These are phyloP conservation scores for Conidiobolus incongruus DNA, from an alignment of 371 early-diverging fungal genomes.

Conservation along the genomic window DNA sequence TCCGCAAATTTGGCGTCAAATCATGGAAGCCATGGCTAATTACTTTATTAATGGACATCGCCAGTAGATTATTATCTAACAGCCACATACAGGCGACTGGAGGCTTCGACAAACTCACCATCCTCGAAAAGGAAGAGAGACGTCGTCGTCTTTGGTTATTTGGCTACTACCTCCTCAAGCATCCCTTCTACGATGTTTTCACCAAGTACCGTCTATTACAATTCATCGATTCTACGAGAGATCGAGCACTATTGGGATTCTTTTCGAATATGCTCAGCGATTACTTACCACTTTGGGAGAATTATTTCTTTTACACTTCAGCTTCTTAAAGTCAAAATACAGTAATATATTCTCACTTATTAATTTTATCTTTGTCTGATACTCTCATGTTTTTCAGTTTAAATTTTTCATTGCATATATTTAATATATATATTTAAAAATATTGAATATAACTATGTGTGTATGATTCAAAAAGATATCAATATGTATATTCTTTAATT, in stretches of 20 bases:
- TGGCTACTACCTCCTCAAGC: conserved; percentile 57
- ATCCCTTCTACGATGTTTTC: conserved; percentile 58
- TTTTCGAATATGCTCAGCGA: conserved; percentile 50
- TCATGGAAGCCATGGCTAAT: conserved; percentile 76
- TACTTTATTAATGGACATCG: conserved; percentile 47
- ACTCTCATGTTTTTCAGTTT: no score
- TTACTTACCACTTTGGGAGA: conserved; percentile 86
- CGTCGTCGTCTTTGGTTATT: conserved; percentile 40
- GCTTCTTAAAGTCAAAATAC: no score
- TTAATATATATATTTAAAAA: no score
- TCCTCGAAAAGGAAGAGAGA: conserved; percentile 58
- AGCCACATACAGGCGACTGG: conserved; percentile 12
- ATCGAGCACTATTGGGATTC: conserved; percentile 18
- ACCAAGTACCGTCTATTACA: conserved; percentile 42
- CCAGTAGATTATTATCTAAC: conserved; percentile 17
- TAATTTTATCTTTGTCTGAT: no score
- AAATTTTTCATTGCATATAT: no score
- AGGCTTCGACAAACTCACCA: conserved; percentile 10
- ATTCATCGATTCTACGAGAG: conserved; percentile 23
- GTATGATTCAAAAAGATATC: no score
- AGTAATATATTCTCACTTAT: no score
- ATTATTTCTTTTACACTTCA: conserved; percentile 80
- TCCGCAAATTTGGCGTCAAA: conserved; percentile 41
- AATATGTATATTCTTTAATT: no score
- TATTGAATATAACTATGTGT: no score